These are phyloP conservation scores for Sicyos edulis DNA, from an alignment of 306 rosid genomes.

Conservation along the genomic window DNA sequence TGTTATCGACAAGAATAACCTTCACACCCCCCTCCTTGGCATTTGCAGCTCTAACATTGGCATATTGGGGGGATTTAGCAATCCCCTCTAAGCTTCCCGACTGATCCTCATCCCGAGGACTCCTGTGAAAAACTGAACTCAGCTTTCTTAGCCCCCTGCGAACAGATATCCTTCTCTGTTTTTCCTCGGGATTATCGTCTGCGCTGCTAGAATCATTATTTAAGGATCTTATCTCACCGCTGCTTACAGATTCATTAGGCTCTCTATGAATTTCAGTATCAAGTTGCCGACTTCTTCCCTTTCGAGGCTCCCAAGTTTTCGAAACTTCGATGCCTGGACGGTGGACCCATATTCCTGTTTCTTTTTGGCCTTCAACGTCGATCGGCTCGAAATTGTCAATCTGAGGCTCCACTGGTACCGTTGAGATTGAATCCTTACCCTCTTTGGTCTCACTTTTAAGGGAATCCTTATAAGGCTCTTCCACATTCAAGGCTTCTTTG, in stretches of 20 bases:
- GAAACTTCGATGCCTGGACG: conserved; percentile 77
- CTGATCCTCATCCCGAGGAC: conserved; percentile 33
- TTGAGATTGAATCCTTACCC: conserved; percentile 39
- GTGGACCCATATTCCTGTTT: conserved; percentile 88
- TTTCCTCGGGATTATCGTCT: conserved; percentile 47
- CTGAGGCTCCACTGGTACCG: conserved; percentile 37
- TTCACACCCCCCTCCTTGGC: conserved; percentile 40
- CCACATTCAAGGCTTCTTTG: conserved; percentile 32
- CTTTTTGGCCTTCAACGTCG: conserved; percentile 66
- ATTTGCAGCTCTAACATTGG: conserved; percentile 44
- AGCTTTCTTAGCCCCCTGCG: conserved; percentile 61
- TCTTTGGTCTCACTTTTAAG: conserved; percentile 32
- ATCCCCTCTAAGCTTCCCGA: conserved; percentile 27
- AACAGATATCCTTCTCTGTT: conserved; percentile 34
- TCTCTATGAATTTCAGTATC: conserved; percentile 61
- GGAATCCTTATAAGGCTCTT: conserved; percentile 33
- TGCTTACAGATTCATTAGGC: conserved; percentile 30
- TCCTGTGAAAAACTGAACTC: conserved; percentile 49
- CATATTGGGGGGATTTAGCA: conserved; percentile 32
- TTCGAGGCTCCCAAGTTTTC: conserved; percentile 73
- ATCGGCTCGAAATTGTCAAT: conserved; percentile 72
- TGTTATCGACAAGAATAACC: conserved; percentile 50
- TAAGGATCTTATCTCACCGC: conserved; percentile 27
- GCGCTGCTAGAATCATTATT: conserved; percentile 44
- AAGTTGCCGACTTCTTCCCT: conserved; percentile 56